Evolutionary conservation across 2,329 filamentous ascomycete species (phyloP), one percentile per base, ranked within the genome.

Genomic region (Ceratocystis diversiconidia): DNA sequence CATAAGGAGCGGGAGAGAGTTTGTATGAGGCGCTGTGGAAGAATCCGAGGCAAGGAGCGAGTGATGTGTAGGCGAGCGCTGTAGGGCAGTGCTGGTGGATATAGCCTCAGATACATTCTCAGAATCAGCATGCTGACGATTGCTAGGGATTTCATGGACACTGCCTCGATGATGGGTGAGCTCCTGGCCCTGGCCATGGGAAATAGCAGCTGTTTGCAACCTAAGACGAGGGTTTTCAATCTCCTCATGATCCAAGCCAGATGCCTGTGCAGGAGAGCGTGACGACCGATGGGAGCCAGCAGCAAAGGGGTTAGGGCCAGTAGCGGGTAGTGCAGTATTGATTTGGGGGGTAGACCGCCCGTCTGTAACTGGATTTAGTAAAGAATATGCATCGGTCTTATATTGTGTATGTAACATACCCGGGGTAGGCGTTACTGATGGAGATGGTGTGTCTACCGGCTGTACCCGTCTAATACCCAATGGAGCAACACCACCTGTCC

Each of bases 151-250:
- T 22, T 55, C 50, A 19, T 55, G 50, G 7, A 30, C 50, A 5
- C 32, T 19, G 43, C 41, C 46, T 32, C 28, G 46, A 61, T 61
- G 52, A 50, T 44, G 43, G 28, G 52, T 63, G 15, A 64, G 30
- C 8, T 52, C 28, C 25, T 52, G 52, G 17, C 48, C 28, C 25
- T 52, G 52, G 50, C 44, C 22, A 6, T 28, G 64, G 15, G 64
- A 65, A 6, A 62, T 28, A 19, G 64, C 19, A 44, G 60, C 55
- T 19, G 44, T 57, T n/a, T 61, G 43, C n/a, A 44, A 32, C 25
- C 64, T 32, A 8, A 62, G 74, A 64, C 44, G 67, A 62, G 50
- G 72, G 71, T 25, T 75, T 72, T 30, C 72, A 70, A 61, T 74
- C 75, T 61, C 63, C 32, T 7, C 43, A 73, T 71, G 19, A 4